Percentiles rank a stretch among this genome's conserved stretches.
These are phyloP conservation scores for Castanospermum australe DNA, from an alignment of 306 rosid species.

Conservation along the genomic window DNA sequence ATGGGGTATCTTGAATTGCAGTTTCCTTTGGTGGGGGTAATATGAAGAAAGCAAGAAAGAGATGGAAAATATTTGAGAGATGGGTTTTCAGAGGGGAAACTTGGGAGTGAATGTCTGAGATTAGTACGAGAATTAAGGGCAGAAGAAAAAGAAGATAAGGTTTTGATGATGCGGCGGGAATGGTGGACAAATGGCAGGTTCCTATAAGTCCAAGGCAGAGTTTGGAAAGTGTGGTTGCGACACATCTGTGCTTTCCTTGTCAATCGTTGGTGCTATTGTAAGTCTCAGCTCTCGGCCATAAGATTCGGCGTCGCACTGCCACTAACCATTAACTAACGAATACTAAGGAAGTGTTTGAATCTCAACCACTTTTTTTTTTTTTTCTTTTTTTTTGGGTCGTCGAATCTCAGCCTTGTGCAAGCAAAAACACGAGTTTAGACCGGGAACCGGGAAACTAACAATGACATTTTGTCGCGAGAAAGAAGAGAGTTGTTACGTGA, in stretches of 20 bases:
- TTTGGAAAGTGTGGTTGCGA: background rate
- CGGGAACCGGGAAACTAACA: background rate
- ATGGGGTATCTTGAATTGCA: background rate
- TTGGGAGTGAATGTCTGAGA: background rate
- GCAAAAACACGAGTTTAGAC: background rate
- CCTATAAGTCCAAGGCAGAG: background rate
- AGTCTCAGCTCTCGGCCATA: background rate
- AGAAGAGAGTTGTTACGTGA: too few species aligned
- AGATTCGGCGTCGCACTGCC: background rate
- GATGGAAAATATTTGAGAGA: too few species aligned
- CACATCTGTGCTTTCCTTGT: background rate
- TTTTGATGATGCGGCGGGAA: constrained; percentile 17
- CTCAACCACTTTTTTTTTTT: too few species aligned
- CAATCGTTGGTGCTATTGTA: background rate
- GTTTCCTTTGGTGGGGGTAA: background rate
- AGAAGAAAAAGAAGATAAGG: constrained; percentile 11
- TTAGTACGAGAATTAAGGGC: background rate
- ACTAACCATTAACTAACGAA: too few species aligned
- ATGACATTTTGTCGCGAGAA: background rate
- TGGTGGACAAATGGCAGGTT: constrained; percentile 32
- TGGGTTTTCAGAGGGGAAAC: background rate
- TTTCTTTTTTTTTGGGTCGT: too few species aligned
- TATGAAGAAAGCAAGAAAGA: too few species aligned
- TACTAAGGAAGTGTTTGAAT: background rate
- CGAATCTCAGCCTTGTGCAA: too few species aligned